Conservation (phyloP, 495 filamentous ascomycete genomes). For the Penicillium pulvis region DNA sequence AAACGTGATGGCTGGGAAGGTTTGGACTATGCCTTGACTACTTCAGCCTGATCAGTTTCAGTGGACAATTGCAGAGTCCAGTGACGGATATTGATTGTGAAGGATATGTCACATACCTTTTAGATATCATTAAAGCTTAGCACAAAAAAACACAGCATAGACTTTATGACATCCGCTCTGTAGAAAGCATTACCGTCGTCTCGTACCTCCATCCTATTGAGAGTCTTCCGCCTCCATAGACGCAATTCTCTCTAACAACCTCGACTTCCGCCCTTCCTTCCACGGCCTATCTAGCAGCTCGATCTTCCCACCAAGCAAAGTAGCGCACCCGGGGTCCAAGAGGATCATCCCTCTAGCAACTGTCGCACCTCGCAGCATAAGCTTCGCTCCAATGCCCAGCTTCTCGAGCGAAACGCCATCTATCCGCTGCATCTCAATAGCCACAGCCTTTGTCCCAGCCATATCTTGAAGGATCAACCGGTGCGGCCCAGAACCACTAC, state of each 20-base stretch:
- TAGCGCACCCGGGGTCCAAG: slow-evolving; percentile 64
- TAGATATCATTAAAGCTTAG: neutral
- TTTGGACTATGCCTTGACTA: slow-evolving; percentile 30
- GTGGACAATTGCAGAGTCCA: neutral
- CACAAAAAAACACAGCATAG: neutral
- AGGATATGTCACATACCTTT: slow-evolving; percentile 12
- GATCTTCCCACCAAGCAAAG: slow-evolving; percentile 83
- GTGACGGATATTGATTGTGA: neutral
- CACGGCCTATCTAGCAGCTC: slow-evolving; percentile 77
- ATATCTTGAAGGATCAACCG: slow-evolving; percentile 83
- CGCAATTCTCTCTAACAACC: slow-evolving; percentile 62
- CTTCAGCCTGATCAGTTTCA: neutral
- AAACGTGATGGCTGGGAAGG: slow-evolving; percentile 62
- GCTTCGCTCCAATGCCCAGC: slow-evolving; percentile 77
- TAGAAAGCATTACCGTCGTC: neutral
- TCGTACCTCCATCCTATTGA: neutral
- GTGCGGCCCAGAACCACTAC: slow-evolving; percentile 60
- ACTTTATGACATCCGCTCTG: neutral
- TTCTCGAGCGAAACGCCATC: slow-evolving; percentile 63
- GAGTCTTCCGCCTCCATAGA: slow-evolving; percentile 15
- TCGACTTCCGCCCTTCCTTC: slow-evolving; percentile 70
- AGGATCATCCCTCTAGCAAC: slow-evolving; percentile 79
- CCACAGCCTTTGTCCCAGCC: slow-evolving; percentile 67
- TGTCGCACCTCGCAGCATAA: slow-evolving; percentile 65
- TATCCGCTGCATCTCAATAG: slow-evolving; percentile 69